A percentile compares a stretch with the other conserved stretches of the same genome.
phyloP scores from a whole-genome alignment of 2,329 filamentous ascomycete genomes.

The Fusarium solani-melongenae region DNA sequence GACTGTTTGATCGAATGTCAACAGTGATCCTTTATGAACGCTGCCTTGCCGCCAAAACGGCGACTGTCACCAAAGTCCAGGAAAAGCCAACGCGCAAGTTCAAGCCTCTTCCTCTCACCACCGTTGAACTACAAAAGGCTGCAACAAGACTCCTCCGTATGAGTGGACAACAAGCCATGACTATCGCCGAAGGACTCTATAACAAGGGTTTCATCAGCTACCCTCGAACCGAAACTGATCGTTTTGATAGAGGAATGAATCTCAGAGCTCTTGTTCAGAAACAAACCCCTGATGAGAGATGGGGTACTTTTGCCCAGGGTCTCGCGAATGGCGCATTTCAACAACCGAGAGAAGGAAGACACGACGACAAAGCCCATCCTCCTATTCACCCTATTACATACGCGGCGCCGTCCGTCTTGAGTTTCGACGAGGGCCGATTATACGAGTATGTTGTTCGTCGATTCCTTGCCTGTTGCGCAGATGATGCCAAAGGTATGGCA shows the following conservation, averaged over 20 bases:
- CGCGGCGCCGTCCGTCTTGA: constrained; percentile 72
- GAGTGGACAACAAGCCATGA: constrained; percentile 92
- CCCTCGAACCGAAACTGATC: constrained; percentile 95
- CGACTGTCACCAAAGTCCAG: constrained; percentile 84
- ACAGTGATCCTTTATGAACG: constrained; percentile 86
- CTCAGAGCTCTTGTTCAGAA: constrained; percentile 83
- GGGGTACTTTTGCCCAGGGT: constrained; percentile 83
- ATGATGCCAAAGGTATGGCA: constrained; percentile 88
- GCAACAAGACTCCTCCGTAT: constrained; percentile 90
- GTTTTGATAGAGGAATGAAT: constrained; percentile 92
- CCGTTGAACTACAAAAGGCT: constrained; percentile 96
- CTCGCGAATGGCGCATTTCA: constrained; percentile 82
- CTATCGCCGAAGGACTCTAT: constrained; percentile 86
- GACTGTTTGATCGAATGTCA: constrained; percentile 88
- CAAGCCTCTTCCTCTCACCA: constrained; percentile 93
- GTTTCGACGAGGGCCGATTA: constrained; percentile 76
- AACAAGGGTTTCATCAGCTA: constrained; percentile 98
- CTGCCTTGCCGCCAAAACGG: constrained; percentile 80
- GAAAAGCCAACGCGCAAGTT: constrained; percentile 94
- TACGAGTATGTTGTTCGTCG: constrained; percentile 94
- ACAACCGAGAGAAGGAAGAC: constrained; percentile 81
- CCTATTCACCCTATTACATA: constrained; percentile 97
- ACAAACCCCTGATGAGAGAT: constrained; percentile 79
- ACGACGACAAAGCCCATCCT: constrained; percentile 97
- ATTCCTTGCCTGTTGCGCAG: constrained; percentile 94